Base-by-base conservation (phyloP, 2,329 filamentous ascomycete species). In the Massarina eburnea region DNA sequence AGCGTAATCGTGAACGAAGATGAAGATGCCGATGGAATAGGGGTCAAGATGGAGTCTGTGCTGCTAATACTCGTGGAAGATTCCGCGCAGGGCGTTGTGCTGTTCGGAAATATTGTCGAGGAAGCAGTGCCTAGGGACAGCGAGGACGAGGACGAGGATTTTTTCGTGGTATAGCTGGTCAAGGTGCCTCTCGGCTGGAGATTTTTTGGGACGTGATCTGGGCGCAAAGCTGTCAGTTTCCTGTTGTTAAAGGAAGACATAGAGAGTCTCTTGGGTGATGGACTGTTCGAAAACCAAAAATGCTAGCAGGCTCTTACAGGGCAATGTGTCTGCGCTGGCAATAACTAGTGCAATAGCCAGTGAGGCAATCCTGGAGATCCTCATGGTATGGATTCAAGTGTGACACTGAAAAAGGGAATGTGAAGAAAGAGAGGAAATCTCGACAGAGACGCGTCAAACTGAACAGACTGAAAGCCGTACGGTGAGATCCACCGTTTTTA, bases 131-230 rank as follows among this genome's bases (percentile, higher is more conserved):
- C 22, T 4, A 26, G 8, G 26, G 26, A 20, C 17, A 19, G 10
- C 12, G 24, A 21, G 8, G 26, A 19, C 9, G n/a, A 4, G 12
- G 39, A 32, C 10, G 39, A 33, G 21, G 27, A 33, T 20, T 3
- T 19, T 4, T 10, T 32, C 5, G n/a, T 30, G n/a, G 17, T 4
- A 39, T 27, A 37, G 35, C 35, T 37, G n/a, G 18, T 37, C 3
- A 37, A 24, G 18, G 35, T 37, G 8, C 35, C 35, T 10, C 37
- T 41, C 34, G 36, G 27, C n/a, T 18, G n/a, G 18, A 45, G 20
- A n/a, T 49, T 34, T 15, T 49, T 35, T 10, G 39, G 41, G 24
- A 49, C 21, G 24, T 45, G 41, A 22, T 45, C 41, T 49, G 20
- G 8, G 18, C 15, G 19, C 8, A 10, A 20, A 40, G 5, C 10